Evolutionary conservation across 768 basidiomycete genomes (phyloP).

Genomic region (Macrolepiota fuliginosa): DNA sequence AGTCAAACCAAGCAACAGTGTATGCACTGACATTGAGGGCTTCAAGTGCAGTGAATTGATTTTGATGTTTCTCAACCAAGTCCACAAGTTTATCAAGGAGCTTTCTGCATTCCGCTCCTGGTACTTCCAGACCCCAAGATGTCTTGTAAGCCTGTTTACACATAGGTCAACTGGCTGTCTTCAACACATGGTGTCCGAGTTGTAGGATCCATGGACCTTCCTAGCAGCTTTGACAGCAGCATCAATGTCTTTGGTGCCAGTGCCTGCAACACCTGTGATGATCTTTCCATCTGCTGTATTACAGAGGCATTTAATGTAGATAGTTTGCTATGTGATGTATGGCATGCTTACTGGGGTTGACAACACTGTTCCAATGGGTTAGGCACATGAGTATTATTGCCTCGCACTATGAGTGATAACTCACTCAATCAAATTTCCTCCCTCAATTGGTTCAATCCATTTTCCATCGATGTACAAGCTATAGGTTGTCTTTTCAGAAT

Average conservation of each 20-base stretch:
- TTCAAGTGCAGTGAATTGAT: conserved; percentile 73
- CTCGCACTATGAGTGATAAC: conserved; percentile 20
- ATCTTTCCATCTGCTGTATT: conserved; percentile 62
- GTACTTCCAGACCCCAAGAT: conserved; percentile 63
- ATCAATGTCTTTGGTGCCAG: conserved; percentile 70
- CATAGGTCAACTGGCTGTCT: neutral
- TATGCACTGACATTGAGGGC: conserved; percentile 60
- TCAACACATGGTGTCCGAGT: too few species aligned
- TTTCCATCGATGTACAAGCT: conserved; percentile 74
- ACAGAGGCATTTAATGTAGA: neutral
- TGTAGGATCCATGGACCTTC: conserved; percentile 32
- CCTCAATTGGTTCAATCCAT: conserved; percentile 56
- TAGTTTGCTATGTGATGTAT: neutral
- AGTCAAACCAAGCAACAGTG: neutral
- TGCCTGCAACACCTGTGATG: conserved; percentile 57
- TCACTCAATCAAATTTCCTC: conserved; percentile 62
- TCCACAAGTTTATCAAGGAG: conserved; percentile 65
- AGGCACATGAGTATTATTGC: neutral
- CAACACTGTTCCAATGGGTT: conserved; percentile 34
- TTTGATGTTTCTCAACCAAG: conserved; percentile 57
- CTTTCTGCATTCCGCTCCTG: conserved; percentile 50
- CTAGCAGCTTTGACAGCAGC: conserved; percentile 67
- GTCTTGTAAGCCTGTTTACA: conserved; percentile 41
- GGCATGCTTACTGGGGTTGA: conserved; percentile 47
- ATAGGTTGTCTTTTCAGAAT: neutral